A percentile compares a stretch with the other conserved stretches of the same genome.
Conservation (phyloP, 805 yeast genomes). For the Kregervanrija pseudodelftensis region DNA sequence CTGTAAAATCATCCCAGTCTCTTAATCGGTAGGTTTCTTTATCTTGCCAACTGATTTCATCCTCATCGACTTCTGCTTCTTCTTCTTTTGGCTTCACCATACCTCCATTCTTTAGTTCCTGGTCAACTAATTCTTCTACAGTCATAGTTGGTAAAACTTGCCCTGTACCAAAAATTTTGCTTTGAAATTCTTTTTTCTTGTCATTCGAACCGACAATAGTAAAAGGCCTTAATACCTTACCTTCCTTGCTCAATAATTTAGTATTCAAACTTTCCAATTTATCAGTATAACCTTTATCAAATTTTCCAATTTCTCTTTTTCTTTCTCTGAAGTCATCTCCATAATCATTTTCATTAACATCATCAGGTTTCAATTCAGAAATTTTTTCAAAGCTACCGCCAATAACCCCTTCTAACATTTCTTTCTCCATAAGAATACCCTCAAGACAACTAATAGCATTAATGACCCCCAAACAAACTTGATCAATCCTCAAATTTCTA, state of each 20-base stretch:
- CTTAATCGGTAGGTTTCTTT: slow-evolving; percentile 67
- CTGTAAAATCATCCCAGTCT: slow-evolving; percentile 91
- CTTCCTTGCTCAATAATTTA: slow-evolving; percentile 54
- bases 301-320: slow-evolving; percentile 12
- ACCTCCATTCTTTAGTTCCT: slow-evolving; percentile 81
- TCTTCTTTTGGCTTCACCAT: slow-evolving; percentile 46
- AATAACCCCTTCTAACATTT: slow-evolving; percentile 43
- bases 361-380: slow-evolving; percentile 10
- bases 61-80: slow-evolving; percentile 39
- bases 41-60: slow-evolving; percentile 53
- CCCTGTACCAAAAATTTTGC: slow-evolving; percentile 82
- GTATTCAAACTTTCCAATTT: slow-evolving; percentile 38
- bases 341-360: slow-evolving; percentile 4
- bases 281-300: slow-evolving; percentile 52
- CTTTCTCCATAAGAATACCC: slow-evolving; percentile 54
- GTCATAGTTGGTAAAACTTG: slow-evolving; percentile 91
- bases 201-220: slow-evolving; percentile 48
- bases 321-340: slow-evolving; percentile 6
- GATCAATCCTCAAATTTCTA: slow-evolving; percentile 48
- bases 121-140: slow-evolving; percentile 83
- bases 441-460: slow-evolving; percentile 53
- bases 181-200: slow-evolving; percentile 45
- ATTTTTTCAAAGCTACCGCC: slow-evolving; percentile 10
- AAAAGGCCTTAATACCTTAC: slow-evolving; percentile 80
- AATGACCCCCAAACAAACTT: slow-evolving; percentile 44